These are phyloP conservation scores for Fusarium nelsonii DNA, from an alignment of 2,329 filamentous ascomycete genomes.

Conservation along the genomic window DNA sequence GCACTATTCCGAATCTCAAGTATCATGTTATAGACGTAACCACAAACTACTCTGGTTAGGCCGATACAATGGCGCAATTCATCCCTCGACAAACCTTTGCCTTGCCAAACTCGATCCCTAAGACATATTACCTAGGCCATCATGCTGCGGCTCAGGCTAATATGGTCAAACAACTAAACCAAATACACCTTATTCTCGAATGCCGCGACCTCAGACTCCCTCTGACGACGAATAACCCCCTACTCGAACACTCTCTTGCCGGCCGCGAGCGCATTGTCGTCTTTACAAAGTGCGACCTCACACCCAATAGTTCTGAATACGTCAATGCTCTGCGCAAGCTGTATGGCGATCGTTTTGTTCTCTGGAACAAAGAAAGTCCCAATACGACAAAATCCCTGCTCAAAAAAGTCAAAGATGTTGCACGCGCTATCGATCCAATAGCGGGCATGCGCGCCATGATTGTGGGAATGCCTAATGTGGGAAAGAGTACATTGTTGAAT, in stretches of 20 bases:
- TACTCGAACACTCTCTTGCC: slow-evolving; percentile 83
- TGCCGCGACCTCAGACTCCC: slow-evolving; percentile 95
- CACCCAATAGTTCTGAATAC: slow-evolving; percentile 53
- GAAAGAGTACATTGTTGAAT: slow-evolving; percentile 96
- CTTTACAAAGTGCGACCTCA: slow-evolving; percentile 91
- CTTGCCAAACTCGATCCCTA: slow-evolving; percentile 77
- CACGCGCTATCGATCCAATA: slow-evolving; percentile 64
- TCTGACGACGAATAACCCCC: slow-evolving; percentile 87
- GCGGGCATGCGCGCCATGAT: slow-evolving; percentile 87
- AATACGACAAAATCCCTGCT: slow-evolving; percentile 57
- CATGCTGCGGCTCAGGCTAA: slow-evolving; percentile 80
- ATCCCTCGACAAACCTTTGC: slow-evolving; percentile 80
- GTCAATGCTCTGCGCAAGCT: slow-evolving; percentile 50
- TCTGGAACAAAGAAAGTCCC: slow-evolving; percentile 58
- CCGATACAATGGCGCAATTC: slow-evolving; percentile 63
- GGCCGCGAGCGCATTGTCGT: slow-evolving; percentile 82
- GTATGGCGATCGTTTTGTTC: slow-evolving; percentile 54
- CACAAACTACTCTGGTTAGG: neutral
- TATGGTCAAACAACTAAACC: slow-evolving; percentile 85
- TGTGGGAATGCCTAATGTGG: slow-evolving; percentile 98
- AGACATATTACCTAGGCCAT: slow-evolving; percentile 95
- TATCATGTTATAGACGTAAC: slow-evolving; percentile 5
- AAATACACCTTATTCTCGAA: slow-evolving; percentile 90
- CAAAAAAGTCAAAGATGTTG: slow-evolving; percentile 51
- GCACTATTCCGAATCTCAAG: neutral